These are phyloP conservation scores for Pythium sukuiense DNA, from an alignment of 352 stramenopile genomes.

Conservation along the genomic window DNA sequence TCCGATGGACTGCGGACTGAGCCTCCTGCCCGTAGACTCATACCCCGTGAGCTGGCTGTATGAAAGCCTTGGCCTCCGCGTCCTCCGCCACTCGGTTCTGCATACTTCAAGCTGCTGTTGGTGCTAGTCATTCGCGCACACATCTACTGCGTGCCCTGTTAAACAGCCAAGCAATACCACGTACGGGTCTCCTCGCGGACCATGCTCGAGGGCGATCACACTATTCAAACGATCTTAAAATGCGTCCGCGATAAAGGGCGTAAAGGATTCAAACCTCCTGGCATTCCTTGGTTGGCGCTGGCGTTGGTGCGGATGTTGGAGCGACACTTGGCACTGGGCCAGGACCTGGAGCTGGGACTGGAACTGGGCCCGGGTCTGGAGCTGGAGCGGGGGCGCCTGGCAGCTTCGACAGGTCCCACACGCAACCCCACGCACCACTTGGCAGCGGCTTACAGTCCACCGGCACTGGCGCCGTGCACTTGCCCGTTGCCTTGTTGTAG, in stretches of 20 bases:
- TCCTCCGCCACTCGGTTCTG: neutral
- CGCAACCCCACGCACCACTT: constrained; percentile 13
- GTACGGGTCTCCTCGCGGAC: too few species aligned
- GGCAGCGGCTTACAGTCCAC: constrained; percentile 16
- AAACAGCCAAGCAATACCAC: too few species aligned
- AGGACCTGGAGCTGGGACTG: too few species aligned
- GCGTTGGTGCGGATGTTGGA: too few species aligned
- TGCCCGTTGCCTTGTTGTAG: constrained; percentile 17
- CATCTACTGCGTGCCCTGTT: too few species aligned
- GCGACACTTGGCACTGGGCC: too few species aligned
- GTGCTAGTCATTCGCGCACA: neutral
- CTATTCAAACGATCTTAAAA: too few species aligned
- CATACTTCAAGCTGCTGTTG: neutral
- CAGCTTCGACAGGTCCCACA: constrained; percentile 25
- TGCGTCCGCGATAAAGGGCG: too few species aligned
- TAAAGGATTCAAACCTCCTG: too few species aligned
- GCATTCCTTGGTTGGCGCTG: too few species aligned
- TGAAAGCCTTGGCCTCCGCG: neutral
- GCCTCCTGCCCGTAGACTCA: neutral
- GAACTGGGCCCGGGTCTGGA: too few species aligned
- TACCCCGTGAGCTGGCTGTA: neutral
- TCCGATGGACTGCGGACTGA: neutral
- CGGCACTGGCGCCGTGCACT: constrained; percentile 19
- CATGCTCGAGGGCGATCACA: too few species aligned
- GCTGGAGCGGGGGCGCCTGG: neutral